These are phyloP conservation scores for Encephalitozoon hellem DNA, from an alignment of 371 early-diverging fungal species.

Conservation along the genomic window DNA sequence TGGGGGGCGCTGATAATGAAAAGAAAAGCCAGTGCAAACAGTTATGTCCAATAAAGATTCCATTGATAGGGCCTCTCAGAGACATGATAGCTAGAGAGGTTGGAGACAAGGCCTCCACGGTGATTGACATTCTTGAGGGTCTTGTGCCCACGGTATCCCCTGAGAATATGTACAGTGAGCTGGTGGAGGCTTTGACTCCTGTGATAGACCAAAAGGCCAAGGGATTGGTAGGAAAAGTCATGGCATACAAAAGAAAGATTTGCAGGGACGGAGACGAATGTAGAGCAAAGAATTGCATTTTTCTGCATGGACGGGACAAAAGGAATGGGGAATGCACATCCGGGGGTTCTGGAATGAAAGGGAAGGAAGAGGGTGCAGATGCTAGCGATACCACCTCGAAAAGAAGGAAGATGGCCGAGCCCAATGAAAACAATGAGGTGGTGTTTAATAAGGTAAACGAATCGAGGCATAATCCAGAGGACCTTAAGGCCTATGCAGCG, in stretches of 20 bases:
- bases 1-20: neutral
- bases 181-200: slow-evolving; percentile 32
- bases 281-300: slow-evolving; percentile 22
- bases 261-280: slow-evolving; percentile 42
- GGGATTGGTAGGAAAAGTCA: slow-evolving; percentile 48
- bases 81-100: neutral
- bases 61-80: neutral
- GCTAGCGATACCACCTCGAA: neutral
- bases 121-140: slow-evolving; percentile 13
- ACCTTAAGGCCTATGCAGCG: slow-evolving; percentile 26
- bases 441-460: slow-evolving; percentile 42
- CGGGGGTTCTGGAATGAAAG: neutral
- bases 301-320: slow-evolving; percentile 5
- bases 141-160: neutral
- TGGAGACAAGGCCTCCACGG: neutral
- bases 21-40: neutral
- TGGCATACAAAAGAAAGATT: slow-evolving; percentile 45
- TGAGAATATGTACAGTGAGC: slow-evolving; percentile 19
- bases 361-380: neutral
- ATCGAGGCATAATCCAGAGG: neutral
- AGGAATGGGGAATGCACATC: neutral
- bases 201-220: slow-evolving; percentile 44
- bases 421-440: slow-evolving; percentile 31
- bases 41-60: neutral
- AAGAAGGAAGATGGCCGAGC: neutral